phyloP scores from a whole-genome alignment of 139 green algal genomes.

The Coccomyxa sp. region DNA sequence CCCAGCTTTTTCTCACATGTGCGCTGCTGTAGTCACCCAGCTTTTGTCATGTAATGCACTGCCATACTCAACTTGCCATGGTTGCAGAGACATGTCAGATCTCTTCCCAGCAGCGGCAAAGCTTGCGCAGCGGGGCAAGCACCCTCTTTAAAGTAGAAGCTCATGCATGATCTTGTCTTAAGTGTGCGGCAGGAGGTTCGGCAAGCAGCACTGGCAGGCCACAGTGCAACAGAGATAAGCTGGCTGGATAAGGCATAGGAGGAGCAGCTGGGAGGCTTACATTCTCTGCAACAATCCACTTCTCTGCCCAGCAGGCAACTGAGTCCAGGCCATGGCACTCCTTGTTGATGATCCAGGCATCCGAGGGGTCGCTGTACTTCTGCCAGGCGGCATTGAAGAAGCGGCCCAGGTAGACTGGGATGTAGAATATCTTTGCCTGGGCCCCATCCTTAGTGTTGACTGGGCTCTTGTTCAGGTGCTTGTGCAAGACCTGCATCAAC shows the following conservation, averaged over 20 bases:
- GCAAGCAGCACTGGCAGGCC: too few species aligned
- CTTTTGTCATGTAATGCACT: neutral
- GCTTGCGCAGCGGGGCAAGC: neutral
- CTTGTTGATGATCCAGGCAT: neutral
- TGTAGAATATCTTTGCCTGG: neutral
- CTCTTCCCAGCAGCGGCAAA: neutral
- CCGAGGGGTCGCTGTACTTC: neutral
- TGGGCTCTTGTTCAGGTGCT: neutral
- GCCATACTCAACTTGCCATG: too few species aligned
- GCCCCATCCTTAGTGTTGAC: neutral
- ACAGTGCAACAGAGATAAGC: neutral
- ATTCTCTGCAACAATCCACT: neutral
- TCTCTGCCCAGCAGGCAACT: neutral
- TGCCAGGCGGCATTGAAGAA: constrained; percentile 1
- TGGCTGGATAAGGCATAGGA: too few species aligned
- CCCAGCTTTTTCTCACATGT: neutral
- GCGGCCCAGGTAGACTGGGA: constrained; percentile 2
- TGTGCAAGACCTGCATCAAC: constrained; percentile 4
- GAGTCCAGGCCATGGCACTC: neutral
- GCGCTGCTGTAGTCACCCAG: neutral
- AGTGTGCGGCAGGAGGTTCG: neutral
- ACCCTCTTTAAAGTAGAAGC: neutral
- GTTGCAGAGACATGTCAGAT: too few species aligned
- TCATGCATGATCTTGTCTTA: neutral
- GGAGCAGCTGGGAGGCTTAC: too few species aligned